Percentiles rank a stretch among this genome's conserved stretches.
Conservation (phyloP, 345 rosid species). For the Citrus maxima region DNA sequence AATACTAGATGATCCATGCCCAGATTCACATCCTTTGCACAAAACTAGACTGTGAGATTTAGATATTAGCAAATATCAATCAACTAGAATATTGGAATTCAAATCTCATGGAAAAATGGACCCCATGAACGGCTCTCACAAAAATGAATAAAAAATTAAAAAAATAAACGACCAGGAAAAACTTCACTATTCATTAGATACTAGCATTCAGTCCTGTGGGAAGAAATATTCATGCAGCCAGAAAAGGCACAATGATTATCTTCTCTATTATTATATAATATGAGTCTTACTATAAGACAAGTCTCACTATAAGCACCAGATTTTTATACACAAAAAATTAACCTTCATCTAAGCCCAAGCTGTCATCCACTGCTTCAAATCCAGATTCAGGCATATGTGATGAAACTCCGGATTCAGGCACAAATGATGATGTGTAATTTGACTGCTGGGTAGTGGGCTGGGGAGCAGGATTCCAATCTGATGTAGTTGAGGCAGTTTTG, state of each 20-base stretch:
- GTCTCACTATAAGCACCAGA: conserved; percentile 4
- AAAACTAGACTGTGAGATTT: background rate
- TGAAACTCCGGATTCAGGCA: conserved; percentile 47
- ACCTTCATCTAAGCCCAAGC: conserved; percentile 59
- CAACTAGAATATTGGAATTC: background rate
- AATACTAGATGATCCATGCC: background rate
- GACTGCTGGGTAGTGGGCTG: conserved; percentile 54
- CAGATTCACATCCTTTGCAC: background rate
- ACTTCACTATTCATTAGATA: background rate
- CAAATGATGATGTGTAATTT: conserved; percentile 35
- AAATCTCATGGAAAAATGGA: background rate
- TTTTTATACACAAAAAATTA: background rate
- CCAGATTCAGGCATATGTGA: conserved; percentile 45
- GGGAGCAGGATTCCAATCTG: conserved; percentile 59
- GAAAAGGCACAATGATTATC: conserved; percentile 1
- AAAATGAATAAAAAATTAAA: background rate
- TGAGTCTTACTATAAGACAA: conserved; percentile 3
- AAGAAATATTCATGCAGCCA: background rate
- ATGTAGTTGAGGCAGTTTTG: conserved; percentile 39
- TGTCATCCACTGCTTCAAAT: conserved; percentile 47
- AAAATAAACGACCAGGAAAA: background rate
- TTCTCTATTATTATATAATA: background rate
- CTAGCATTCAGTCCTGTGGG: background rate
- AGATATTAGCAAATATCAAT: background rate
- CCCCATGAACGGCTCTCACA: background rate